phyloP scores from a whole-genome alignment of 805 yeast species.

The Pichia kluyveri region DNA sequence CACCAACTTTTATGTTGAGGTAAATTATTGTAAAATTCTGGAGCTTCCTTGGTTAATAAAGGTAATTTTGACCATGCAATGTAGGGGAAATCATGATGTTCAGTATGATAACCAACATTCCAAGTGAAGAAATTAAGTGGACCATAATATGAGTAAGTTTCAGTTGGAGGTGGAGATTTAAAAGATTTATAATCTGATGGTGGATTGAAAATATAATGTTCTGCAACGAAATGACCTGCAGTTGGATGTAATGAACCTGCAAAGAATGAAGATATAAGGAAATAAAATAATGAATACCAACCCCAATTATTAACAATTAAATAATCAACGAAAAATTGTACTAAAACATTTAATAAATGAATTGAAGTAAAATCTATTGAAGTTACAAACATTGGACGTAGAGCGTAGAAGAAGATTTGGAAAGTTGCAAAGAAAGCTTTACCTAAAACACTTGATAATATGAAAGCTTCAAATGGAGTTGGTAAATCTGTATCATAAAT shows the following conservation, averaged over 20 bases:
- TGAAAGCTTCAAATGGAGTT: constrained; percentile 63
- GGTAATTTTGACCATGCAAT: constrained; percentile 83
- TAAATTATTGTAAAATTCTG: constrained; percentile 73
- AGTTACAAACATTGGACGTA: constrained; percentile 83
- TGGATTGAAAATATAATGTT: constrained; percentile 72
- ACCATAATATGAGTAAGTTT: constrained; percentile 87
- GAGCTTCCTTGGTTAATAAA: constrained; percentile 53
- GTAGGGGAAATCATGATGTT: constrained; percentile 93
- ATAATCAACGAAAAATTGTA: constrained; percentile 52
- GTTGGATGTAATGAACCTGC: constrained; percentile 92
- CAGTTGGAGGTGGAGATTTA: constrained; percentile 49
- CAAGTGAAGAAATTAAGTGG: constrained; percentile 67
- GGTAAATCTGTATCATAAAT: constrained; percentile 83
- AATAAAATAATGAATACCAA: constrained; percentile 50
- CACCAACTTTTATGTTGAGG: constrained; percentile 77
- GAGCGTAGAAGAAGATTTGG: constrained; percentile 82
- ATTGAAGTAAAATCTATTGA: constrained; percentile 64
- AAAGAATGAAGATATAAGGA: constrained; percentile 67
- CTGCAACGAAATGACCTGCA: constrained; percentile 95
- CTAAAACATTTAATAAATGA: constrained; percentile 59
- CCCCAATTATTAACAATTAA: constrained; percentile 57
- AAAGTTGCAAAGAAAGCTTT: constrained; percentile 86
- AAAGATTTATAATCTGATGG: constrained; percentile 24
- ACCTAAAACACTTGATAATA: constrained; percentile 71
- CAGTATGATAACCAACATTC: constrained; percentile 93